phyloP scores from a whole-genome alignment of 257 asterid genomes.

The Lithospermum erythrorhizon region DNA sequence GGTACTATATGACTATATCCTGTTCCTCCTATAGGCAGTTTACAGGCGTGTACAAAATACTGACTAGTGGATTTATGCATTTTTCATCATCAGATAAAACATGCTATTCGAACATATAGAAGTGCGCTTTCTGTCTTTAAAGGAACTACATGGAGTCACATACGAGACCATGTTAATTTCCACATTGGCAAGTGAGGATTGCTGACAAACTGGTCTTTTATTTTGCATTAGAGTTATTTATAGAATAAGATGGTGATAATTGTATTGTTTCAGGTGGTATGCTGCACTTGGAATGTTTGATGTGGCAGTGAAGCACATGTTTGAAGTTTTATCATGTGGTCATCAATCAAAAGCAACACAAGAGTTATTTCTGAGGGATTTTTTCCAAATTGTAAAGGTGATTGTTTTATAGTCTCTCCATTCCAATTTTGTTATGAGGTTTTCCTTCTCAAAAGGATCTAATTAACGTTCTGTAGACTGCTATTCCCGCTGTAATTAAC shows the following conservation, averaged over 20 bases:
- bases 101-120: conserved; percentile 92
- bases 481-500: background rate
- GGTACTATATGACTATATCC: conserved; percentile 42
- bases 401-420: conserved; percentile 9
- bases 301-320: conserved; percentile 72
- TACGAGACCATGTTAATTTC: conserved; percentile 93
- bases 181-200: conserved; percentile 82
- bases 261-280: conserved; percentile 71
- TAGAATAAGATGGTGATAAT: conserved; percentile 17
- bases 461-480: background rate
- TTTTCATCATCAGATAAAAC: conserved; percentile 57
- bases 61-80: conserved; percentile 17
- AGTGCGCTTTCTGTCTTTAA: conserved; percentile 78
- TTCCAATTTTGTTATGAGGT: background rate
- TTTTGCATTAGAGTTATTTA: background rate
- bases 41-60: conserved; percentile 11
- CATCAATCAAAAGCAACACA: conserved; percentile 82
- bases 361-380: conserved; percentile 78
- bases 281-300: conserved; percentile 81
- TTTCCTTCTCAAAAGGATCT: too few relatives aligned
- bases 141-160: conserved; percentile 82
- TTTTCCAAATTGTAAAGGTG: conserved; percentile 82
- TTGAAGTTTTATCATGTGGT: conserved; percentile 82
- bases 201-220: conserved; percentile 7
- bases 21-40: conserved; percentile 6